Evolutionary conservation across 2,329 filamentous ascomycete species (phyloP), one percentile per base, ranked within the genome.

Genomic region (Arthrobotrys musiformis): DNA sequence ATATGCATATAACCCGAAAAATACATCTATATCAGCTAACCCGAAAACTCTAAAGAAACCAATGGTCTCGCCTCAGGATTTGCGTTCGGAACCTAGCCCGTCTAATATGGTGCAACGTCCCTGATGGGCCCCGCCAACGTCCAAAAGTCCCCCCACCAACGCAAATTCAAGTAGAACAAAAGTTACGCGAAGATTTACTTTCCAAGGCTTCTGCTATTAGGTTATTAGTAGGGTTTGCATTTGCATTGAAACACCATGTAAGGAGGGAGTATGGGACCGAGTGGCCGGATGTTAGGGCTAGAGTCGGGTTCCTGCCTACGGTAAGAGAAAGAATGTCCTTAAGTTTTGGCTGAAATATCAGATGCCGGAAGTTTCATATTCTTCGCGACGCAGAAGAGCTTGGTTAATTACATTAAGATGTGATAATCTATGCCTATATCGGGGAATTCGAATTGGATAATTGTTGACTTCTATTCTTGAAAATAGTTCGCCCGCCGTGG

Each of bases 221-320:
- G 37, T 46, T 79, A 30, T 48, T 79, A 5, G 70, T 76, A 0
- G 77, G 77, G 1, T 79, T 79, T 61, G 70, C 67, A 15, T 77
- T 76, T 46, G 77, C 77, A 19, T 54, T 79, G 17, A 79, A 79
- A 28, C 77, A 68, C 17, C 77, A 79, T 40, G 54, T 79, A 15
- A 56, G 77, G 19, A 30, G 67, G 17, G 70, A 79, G 46, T 79
- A 76, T 69, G 77, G 77, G 4, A 79, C 72, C 28, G 77, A 79
- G 26, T 79, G 72, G 70, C 66, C 72, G 22, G 77, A 79, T 63
- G 62, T 79, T 35, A 67, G 70, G 30, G 67, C 67, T 2, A 46
- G 72, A 28, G 61, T 79, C 33, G 77, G 77, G 19, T 79, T 68
- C 60, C 52, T 79, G 37, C 77, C 77, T 26, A 79, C 77, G n/a